A percentile compares a stretch with the other conserved stretches of the same genome.
phyloP scores from a whole-genome alignment of 2,329 filamentous ascomycete species.

The Neoascochyta sp. region DNA sequence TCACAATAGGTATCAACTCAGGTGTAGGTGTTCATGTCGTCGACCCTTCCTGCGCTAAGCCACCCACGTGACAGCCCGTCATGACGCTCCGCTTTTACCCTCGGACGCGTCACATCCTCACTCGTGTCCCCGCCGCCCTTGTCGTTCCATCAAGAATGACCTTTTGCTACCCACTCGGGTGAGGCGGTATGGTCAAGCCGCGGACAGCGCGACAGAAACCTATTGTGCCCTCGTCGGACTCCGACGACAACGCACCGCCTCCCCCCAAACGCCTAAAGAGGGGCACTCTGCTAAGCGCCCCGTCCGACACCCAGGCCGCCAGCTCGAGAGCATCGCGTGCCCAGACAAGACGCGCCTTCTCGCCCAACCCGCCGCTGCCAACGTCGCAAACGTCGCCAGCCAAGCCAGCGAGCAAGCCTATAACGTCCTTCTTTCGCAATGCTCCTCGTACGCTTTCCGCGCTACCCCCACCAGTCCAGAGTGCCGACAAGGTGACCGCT shows the following conservation, averaged over 20 bases:
- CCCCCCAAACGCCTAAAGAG: conserved; percentile 29
- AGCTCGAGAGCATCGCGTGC: conserved; percentile 10
- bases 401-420: conserved; percentile 41
- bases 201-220: conserved; percentile 37
- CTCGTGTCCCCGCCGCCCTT: too few species aligned
- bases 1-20: too few species aligned
- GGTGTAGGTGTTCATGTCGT: too few species aligned
- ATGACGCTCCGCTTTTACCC: too few species aligned
- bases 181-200: conserved; percentile 40
- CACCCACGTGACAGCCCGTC: too few species aligned
- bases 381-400: conserved; percentile 25
- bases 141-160: too few species aligned
- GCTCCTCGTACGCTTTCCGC: conserved; percentile 40
- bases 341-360: conserved; percentile 19
- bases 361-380: conserved; percentile 17
- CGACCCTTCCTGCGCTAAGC: too few species aligned
- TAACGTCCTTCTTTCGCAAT: conserved; percentile 51
- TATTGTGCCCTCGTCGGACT: conserved; percentile 36
- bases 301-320: conserved; percentile 11
- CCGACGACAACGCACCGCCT: conserved; percentile 34
- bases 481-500: conserved; percentile 35
- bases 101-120: too few species aligned
- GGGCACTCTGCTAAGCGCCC: conserved; percentile 23
- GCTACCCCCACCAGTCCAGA: conserved; percentile 39
- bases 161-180: too few species aligned